Percentiles rank a stretch among this genome's conserved stretches.
Conservation (phyloP, 441 rosid species). For the Jatropha podagrica region DNA sequence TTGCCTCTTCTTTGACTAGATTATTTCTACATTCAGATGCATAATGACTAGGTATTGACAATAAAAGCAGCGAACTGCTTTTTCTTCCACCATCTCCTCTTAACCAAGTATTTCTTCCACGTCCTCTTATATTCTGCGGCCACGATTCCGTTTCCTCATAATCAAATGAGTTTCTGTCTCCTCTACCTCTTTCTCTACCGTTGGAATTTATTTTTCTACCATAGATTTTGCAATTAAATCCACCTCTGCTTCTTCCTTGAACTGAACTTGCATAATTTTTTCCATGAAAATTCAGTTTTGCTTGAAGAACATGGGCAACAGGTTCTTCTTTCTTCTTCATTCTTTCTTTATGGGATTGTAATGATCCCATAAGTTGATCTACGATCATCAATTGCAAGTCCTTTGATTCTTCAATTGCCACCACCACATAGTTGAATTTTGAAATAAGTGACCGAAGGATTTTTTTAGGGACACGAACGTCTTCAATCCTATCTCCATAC, state of each 20-base stretch:
- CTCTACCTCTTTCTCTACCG: neutral
- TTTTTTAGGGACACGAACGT: neutral
- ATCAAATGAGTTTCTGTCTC: neutral
- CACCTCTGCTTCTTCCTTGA: too few relatives aligned
- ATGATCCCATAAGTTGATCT: neutral
- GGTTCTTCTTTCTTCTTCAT: neutral
- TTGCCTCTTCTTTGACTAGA: neutral
- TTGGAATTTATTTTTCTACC: neutral
- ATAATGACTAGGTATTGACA: constrained; percentile 19
- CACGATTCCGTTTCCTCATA: neutral
- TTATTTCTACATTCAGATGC: neutral
- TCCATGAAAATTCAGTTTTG: neutral
- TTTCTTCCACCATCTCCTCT: neutral
- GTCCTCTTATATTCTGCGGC: neutral
- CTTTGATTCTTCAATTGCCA: neutral
- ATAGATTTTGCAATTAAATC: too few relatives aligned
- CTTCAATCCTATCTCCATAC: neutral
- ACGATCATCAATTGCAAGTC: neutral
- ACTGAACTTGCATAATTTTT: neutral
- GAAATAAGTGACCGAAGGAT: neutral
- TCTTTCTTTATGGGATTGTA: neutral
- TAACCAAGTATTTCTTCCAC: neutral
- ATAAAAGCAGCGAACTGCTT: neutral
- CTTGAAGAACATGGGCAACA: neutral
- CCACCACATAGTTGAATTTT: neutral